Evolutionary conservation across 192 early-diverging fungal genomes (phyloP).

Genomic region (Fimicolochytrium jonesii): DNA sequence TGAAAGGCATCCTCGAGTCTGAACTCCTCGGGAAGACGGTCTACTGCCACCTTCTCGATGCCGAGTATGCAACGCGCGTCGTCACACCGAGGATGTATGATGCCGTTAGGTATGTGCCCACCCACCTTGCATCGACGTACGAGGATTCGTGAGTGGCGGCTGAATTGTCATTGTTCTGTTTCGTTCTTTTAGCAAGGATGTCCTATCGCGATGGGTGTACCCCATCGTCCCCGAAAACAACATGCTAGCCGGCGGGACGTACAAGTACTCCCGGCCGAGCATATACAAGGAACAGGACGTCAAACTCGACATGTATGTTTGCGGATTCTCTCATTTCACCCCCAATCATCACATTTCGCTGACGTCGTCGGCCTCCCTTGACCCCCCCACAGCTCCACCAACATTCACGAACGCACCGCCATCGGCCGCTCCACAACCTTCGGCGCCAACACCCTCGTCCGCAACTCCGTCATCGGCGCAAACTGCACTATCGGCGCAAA

Average conservation of each 20-base stretch:
- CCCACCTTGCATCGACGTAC: not conserved
- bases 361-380: not conserved
- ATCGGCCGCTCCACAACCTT: too few relatives aligned
- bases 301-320: constrained; percentile 58
- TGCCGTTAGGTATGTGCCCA: constrained; percentile 56
- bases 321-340: not conserved
- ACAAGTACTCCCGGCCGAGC: constrained; percentile 70
- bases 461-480: constrained; percentile 79
- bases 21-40: constrained; percentile 84
- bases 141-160: too few relatives aligned
- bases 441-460: constrained; percentile 65
- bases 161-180: not conserved
- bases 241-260: constrained; percentile 60
- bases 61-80: constrained; percentile 64
- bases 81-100: constrained; percentile 70
- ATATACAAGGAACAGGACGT: constrained; percentile 82
- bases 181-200: constrained; percentile 65
- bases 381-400: too few relatives aligned
- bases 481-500: constrained; percentile 72
- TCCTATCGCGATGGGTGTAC: constrained; percentile 89
- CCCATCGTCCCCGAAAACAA: constrained; percentile 91
- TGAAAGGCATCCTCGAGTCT: constrained; percentile 82
- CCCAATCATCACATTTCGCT: not conserved
- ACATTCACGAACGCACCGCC: too few relatives aligned
- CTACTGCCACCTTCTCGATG: constrained; percentile 71